phyloP scores from a whole-genome alignment of 768 basidiomycete genomes.

The Melanogaster broomeanus region DNA sequence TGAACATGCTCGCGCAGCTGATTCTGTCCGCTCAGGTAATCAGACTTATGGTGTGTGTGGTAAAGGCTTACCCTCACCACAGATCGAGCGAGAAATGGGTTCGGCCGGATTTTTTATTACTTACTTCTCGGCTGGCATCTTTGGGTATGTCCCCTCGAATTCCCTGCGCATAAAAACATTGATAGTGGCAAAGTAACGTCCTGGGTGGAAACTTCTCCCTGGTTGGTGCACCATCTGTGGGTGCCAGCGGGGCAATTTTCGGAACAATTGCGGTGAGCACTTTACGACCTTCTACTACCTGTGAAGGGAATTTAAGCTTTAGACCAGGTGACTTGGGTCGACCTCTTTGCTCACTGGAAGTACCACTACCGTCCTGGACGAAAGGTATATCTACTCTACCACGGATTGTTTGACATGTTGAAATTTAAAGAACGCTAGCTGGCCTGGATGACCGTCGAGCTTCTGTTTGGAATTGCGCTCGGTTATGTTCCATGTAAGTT shows the following conservation, averaged over 20 bases:
- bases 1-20: slow-evolving; percentile 91
- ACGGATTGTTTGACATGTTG: background rate
- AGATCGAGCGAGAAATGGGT: slow-evolving; percentile 93
- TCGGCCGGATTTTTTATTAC: slow-evolving; percentile 81
- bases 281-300: background rate
- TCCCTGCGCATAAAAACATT: background rate
- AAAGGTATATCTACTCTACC: slow-evolving; percentile 49
- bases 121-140: slow-evolving; percentile 90
- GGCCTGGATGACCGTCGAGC: slow-evolving; percentile 80
- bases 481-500: slow-evolving; percentile 80
- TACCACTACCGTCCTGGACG: slow-evolving; percentile 81
- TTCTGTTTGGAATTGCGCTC: slow-evolving; percentile 82
- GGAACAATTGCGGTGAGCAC: slow-evolving; percentile 73
- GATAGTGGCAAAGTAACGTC: slow-evolving; percentile 55
- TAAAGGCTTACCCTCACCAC: slow-evolving; percentile 6
- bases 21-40: slow-evolving; percentile 74
- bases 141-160: slow-evolving; percentile 57
- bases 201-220: slow-evolving; percentile 93
- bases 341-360: slow-evolving; percentile 90
- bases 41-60: background rate
- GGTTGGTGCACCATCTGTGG: slow-evolving; percentile 85
- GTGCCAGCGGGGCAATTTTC: slow-evolving; percentile 93
- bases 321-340: slow-evolving; percentile 75
- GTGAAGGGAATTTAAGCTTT: background rate
- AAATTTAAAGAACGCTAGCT: slow-evolving; percentile 49